Conservation (phyloP, 23 red algal species). For the Gracilaria gracilis region DNA sequence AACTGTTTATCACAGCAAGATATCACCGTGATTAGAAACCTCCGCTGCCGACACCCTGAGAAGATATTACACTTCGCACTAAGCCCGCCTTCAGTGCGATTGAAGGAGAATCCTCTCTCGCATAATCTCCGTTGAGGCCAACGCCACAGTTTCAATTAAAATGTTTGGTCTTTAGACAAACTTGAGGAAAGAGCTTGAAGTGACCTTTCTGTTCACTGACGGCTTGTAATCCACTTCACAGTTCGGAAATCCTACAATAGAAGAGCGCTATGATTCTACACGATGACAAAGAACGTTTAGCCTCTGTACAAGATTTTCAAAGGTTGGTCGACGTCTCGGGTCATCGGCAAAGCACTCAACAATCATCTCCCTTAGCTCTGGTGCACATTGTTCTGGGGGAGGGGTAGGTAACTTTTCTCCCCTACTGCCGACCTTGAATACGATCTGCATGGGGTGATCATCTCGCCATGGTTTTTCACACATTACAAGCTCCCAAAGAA, state of each 20-base stretch:
- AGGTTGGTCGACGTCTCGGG: constrained; percentile 70
- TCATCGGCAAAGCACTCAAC: constrained; percentile 82
- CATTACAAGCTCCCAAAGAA: constrained; percentile 98
- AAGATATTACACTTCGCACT: not conserved
- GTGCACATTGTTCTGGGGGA: constrained; percentile 68
- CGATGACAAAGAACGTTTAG: constrained; percentile 76
- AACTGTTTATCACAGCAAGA: not conserved
- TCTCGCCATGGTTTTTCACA: constrained; percentile 97
- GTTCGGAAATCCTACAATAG: not conserved
- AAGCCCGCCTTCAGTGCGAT: not conserved
- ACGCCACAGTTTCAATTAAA: not conserved
- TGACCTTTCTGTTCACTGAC: not conserved
- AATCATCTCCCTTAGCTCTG: constrained; percentile 86
- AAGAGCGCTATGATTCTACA: constrained; percentile 66
- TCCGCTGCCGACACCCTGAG: not conserved
- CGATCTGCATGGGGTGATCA: constrained; percentile 97
- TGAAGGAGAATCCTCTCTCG: not conserved
- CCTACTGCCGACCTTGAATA: constrained; percentile 88
- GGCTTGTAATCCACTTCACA: not conserved
- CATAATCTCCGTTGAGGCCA: not conserved
- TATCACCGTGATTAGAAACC: not conserved
- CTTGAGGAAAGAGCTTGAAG: not conserved
- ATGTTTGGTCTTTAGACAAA: not conserved
- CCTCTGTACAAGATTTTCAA: constrained; percentile 64
- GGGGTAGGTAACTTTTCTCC: constrained; percentile 89